Conservation (phyloP, 2,329 filamentous ascomycete genomes). For the Juglanconis sp. region DNA sequence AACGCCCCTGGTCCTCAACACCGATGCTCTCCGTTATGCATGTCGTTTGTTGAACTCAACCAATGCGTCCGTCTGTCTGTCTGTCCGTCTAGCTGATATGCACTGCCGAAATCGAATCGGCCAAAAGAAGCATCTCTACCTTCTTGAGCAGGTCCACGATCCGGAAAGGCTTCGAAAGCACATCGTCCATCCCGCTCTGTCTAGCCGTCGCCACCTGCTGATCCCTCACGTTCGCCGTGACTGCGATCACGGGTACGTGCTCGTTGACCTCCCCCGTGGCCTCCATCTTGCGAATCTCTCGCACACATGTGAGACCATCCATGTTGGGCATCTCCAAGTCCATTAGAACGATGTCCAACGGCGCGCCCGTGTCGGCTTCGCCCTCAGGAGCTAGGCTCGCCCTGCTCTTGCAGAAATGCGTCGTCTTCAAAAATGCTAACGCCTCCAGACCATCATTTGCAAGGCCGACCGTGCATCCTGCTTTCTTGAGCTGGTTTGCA, state of each 20-base stretch:
- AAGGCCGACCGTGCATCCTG: slow-evolving; percentile 56
- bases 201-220: slow-evolving; percentile 37
- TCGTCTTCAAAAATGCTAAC: slow-evolving; percentile 35
- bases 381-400: neutral
- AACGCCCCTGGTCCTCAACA: too few relatives aligned
- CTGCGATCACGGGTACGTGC: slow-evolving; percentile 43
- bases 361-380: slow-evolving; percentile 12
- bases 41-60: too few relatives aligned
- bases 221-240: slow-evolving; percentile 43
- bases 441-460: slow-evolving; percentile 62
- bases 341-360: slow-evolving; percentile 41
- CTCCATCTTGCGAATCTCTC: slow-evolving; percentile 38
- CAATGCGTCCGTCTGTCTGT: too few relatives aligned
- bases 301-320: slow-evolving; percentile 42
- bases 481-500: slow-evolving; percentile 60
- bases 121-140: slow-evolving; percentile 30
- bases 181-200: slow-evolving; percentile 43
- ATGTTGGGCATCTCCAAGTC: slow-evolving; percentile 49
- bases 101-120: slow-evolving; percentile 4
- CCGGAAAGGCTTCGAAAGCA: slow-evolving; percentile 57
- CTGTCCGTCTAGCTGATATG: neutral
- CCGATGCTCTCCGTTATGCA: neutral
- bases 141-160: slow-evolving; percentile 43
- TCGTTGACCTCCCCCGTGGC: slow-evolving; percentile 26
- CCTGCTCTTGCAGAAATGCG: slow-evolving; percentile 26